Evolutionary conservation across 192 early-diverging fungal species (phyloP).

Genomic region (Umbelopsis ramanniana): DNA sequence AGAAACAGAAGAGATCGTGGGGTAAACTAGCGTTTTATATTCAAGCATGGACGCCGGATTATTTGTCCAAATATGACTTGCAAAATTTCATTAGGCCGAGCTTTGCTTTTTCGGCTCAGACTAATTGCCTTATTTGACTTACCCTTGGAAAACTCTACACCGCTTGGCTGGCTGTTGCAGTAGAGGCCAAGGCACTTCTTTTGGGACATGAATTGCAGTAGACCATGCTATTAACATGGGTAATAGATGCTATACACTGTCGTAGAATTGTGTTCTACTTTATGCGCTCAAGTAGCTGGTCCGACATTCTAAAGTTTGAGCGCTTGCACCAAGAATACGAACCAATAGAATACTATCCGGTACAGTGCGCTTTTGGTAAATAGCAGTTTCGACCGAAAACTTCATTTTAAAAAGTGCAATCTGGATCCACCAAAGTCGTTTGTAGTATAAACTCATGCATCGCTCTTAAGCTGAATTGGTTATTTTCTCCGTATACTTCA

Average conservation of each 20-base stretch:
- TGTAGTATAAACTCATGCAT: neutral
- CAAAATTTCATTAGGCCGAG: slow-evolving; percentile 1
- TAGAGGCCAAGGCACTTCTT: too few relatives aligned
- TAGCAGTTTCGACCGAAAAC: neutral
- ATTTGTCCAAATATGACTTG: slow-evolving; percentile 14
- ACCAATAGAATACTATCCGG: neutral
- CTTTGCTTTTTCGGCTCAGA: neutral
- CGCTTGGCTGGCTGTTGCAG: too few relatives aligned
- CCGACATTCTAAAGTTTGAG: neutral
- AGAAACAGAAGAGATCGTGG: neutral
- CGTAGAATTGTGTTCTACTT: too few relatives aligned
- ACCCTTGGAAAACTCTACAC: too few relatives aligned
- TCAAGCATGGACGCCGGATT: neutral
- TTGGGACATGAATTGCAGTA: too few relatives aligned
- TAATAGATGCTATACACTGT: too few relatives aligned
- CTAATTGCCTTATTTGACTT: neutral
- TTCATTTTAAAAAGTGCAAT: neutral
- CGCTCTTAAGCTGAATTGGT: too few relatives aligned
- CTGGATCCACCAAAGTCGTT: neutral
- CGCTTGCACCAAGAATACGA: neutral
- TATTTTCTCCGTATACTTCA: too few relatives aligned
- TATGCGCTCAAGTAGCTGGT: too few relatives aligned
- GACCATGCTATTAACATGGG: too few relatives aligned
- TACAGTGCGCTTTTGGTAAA: neutral
- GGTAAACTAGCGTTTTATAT: slow-evolving; percentile 8